Percentiles rank a stretch among this genome's conserved stretches.
phyloP scores from a whole-genome alignment of 805 yeast species.

The Lipomyces starkeyi region DNA sequence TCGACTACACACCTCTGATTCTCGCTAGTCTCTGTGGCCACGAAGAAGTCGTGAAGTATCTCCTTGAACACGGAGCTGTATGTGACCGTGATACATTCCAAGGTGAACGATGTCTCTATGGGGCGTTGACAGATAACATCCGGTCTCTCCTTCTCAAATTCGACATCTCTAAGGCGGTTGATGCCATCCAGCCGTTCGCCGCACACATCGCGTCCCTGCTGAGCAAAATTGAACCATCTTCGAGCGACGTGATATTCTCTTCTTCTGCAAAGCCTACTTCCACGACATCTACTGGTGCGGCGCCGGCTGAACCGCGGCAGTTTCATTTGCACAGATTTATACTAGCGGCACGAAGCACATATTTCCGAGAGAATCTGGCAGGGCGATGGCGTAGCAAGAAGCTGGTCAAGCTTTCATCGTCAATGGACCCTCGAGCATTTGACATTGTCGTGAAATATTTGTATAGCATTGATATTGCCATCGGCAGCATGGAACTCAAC shows the following conservation, averaged over 20 bases:
- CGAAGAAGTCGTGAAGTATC: slow-evolving; percentile 57
- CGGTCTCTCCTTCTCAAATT: slow-evolving; percentile 60
- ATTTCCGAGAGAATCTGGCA: slow-evolving; percentile 43
- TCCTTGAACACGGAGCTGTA: slow-evolving; percentile 70
- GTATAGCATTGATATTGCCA: slow-evolving; percentile 50
- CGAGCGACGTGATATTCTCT: slow-evolving; percentile 43
- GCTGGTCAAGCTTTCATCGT: slow-evolving; percentile 38
- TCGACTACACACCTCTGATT: slow-evolving; percentile 77
- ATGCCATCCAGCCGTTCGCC: slow-evolving; percentile 72
- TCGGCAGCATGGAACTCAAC: slow-evolving; percentile 43
- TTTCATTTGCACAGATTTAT: slow-evolving; percentile 42
- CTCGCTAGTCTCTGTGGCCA: slow-evolving; percentile 45
- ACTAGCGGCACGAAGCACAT: slow-evolving; percentile 43
- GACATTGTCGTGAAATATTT: slow-evolving; percentile 45
- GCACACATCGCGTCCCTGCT: slow-evolving; percentile 64
- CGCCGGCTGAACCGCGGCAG: slow-evolving; percentile 11
- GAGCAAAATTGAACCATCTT: slow-evolving; percentile 37
- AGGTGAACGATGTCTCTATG: slow-evolving; percentile 79
- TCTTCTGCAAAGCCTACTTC: slow-evolving; percentile 6
- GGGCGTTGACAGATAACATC: slow-evolving; percentile 73
- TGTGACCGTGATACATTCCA: slow-evolving; percentile 84
- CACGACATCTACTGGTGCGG: background rate
- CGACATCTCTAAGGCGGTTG: slow-evolving; percentile 73
- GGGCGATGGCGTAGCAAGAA: slow-evolving; percentile 41
- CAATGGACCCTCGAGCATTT: slow-evolving; percentile 42